Evolutionary conservation across 2,329 filamentous ascomycete genomes (phyloP), one percentile per base, ranked within the genome.

Genomic region (Ciborinia camelliae): DNA sequence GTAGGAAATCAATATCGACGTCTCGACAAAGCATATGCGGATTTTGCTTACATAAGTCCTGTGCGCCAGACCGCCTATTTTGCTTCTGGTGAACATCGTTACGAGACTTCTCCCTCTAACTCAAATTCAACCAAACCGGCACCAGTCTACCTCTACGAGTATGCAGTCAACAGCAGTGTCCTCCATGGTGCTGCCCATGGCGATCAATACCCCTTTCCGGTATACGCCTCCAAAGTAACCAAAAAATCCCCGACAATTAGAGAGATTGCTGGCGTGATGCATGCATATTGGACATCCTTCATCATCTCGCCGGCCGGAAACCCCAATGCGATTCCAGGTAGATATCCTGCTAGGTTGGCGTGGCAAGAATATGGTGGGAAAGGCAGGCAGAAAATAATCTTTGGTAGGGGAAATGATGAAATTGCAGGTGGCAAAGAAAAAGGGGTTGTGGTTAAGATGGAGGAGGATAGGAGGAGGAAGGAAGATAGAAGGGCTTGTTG

Each of bases 11-110:
- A 88, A 72, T 88, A 82, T 76, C 79, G 79, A 59, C 80, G 86
- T 2, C 76, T 87, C 3, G 83, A 86, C 69, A 82, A 83, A 12
- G 84, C 84, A 0, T 89, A 89, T 73, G 83, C 80, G 0, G 83
- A 89, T 71, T 89, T 86, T 71, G 86, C 85, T 0, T 89, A 89
- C 71, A 83, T 87, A 55, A 84, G 83, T 28, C 86, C 87, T 0
- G 84, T 89, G 0, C 77, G 87, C 3, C 84, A 88, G 72, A 85
- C 83, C 0, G 85, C 83, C 0, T 77, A 82, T 63, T 79, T 78
- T 35, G 73, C 72, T 5, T 71, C 72, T n/a, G 65, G 55, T 15
- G 58, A 68, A 26, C 71, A 64, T 53, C 18, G 7, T 2, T 51
- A 57, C 9, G 1, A 58, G 4, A 1, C 32, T 12, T 18, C 26